A percentile compares a stretch with the other conserved stretches of the same genome.
phyloP scores from a whole-genome alignment of 768 basidiomycete species.

The Phanerochaete carnosa region DNA sequence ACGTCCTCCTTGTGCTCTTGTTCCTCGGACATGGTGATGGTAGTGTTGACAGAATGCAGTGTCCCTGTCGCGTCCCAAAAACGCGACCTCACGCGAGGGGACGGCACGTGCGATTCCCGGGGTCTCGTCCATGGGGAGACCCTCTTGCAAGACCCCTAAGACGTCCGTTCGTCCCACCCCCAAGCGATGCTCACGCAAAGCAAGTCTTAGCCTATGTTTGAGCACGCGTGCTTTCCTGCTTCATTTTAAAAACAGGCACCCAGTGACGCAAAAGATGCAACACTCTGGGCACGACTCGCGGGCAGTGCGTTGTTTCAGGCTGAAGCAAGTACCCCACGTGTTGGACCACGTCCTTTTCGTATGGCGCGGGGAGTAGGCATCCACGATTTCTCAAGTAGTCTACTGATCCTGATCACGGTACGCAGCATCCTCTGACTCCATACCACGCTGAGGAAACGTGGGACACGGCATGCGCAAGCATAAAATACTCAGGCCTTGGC shows the following conservation, averaged over 20 bases:
- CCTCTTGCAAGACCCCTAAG: neutral
- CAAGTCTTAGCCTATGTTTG: neutral
- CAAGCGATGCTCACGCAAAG: no score
- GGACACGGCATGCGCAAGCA: neutral
- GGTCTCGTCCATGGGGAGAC: neutral
- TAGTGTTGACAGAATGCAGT: neutral
- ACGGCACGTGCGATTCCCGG: neutral
- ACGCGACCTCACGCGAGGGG: constrained; percentile 3
- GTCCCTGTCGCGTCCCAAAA: constrained; percentile 2
- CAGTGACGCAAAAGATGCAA: neutral
- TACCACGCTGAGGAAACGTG: neutral
- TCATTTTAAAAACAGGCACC: neutral
- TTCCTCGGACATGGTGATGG: constrained; percentile 1
- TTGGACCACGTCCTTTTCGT: neutral
- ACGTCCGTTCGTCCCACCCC: neutral
- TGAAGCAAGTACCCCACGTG: neutral
- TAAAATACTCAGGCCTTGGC: neutral
- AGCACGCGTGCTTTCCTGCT: neutral
- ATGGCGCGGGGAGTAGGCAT: neutral
- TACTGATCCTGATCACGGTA: neutral
- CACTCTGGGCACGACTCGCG: neutral
- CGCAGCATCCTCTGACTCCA: neutral
- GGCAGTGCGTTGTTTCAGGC: neutral
- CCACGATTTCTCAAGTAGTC: neutral
- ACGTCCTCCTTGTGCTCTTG: constrained; percentile 2